Percentiles rank a stretch among this genome's conserved stretches.
Evolutionary conservation across 495 filamentous ascomycete genomes (phyloP).

Genomic region (Entonaema liquescens): DNA sequence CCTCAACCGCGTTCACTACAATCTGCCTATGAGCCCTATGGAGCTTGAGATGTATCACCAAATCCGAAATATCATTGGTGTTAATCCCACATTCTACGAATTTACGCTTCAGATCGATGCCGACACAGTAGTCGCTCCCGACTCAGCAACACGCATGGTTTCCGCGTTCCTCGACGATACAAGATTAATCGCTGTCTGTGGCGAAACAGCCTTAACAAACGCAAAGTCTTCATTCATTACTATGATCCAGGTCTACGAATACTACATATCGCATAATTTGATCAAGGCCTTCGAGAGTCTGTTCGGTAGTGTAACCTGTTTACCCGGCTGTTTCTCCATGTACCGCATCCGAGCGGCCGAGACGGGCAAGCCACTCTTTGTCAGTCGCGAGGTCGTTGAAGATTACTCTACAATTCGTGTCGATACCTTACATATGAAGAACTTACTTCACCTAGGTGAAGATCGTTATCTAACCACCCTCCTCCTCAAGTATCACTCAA

Average conservation of each 20-base stretch:
- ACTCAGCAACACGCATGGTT: conserved; percentile 93
- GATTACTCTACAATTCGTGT: conserved; percentile 90
- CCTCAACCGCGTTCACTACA: conserved; percentile 97
- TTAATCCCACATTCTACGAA: conserved; percentile 98
- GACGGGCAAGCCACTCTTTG: conserved; percentile 92
- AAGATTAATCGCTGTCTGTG: conserved; percentile 89
- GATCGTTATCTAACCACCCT: conserved; percentile 97
- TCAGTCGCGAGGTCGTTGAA: conserved; percentile 88
- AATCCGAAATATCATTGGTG: conserved; percentile 98
- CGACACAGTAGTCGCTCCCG: conserved; percentile 91
- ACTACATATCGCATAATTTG: conserved; percentile 98
- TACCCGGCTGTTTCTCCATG: conserved; percentile 98
- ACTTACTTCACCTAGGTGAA: conserved; percentile 91
- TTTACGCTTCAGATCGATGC: conserved; percentile 97
- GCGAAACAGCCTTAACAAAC: conserved; percentile 93
- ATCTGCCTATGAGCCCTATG: conserved; percentile 91
- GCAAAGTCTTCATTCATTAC: conserved; percentile 91
- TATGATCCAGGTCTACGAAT: conserved; percentile 99
- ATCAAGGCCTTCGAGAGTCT: conserved; percentile 98
- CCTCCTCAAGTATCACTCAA: conserved; percentile 88
- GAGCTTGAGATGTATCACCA: conserved; percentile 99
- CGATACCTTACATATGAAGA: conserved; percentile 99
- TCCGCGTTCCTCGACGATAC: conserved; percentile 91
- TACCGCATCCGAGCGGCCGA: conserved; percentile 95
- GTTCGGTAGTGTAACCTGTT: conserved; percentile 96